Evolutionary conservation across 2,329 filamentous ascomycete species (phyloP).

Genomic region (Endothia cerciana): DNA sequence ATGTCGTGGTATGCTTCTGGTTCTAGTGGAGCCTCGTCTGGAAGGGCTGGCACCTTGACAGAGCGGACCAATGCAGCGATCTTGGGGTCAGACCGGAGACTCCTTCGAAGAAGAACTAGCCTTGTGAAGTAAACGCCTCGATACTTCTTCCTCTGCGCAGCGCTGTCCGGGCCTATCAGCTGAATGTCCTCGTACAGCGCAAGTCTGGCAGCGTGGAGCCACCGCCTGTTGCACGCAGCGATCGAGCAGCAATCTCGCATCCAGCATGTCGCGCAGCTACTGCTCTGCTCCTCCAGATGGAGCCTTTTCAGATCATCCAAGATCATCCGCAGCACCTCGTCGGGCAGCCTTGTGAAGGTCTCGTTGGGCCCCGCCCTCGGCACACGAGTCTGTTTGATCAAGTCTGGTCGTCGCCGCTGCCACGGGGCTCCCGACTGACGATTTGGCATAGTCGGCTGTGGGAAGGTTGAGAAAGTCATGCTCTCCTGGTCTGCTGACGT

Average conservation of each 20-base stretch:
- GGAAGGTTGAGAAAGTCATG: constrained; percentile 11
- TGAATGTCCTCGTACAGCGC: constrained; percentile 63
- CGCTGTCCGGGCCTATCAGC: constrained; percentile 60
- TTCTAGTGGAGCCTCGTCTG: constrained; percentile 40
- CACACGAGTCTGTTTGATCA: constrained; percentile 38
- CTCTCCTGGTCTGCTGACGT: constrained; percentile 35
- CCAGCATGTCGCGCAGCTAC: constrained; percentile 67
- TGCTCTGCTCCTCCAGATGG: constrained; percentile 52
- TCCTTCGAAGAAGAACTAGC: constrained; percentile 60
- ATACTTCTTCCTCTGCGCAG: constrained; percentile 59
- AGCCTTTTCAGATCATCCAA: constrained; percentile 55
- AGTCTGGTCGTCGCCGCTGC: constrained; percentile 22
- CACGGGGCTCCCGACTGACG: constrained; percentile 8
- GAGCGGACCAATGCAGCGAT: constrained; percentile 60
- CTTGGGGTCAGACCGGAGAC: constrained; percentile 55
- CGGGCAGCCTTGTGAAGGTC: constrained; percentile 58
- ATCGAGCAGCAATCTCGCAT: constrained; percentile 63
- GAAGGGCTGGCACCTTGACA: constrained; percentile 58
- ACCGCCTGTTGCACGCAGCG: constrained; percentile 54
- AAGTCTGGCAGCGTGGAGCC: constrained; percentile 53
- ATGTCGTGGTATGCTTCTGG: constrained; percentile 59
- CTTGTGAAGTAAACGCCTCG: constrained; percentile 58
- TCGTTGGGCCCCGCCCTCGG: constrained; percentile 50
- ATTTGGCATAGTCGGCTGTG: constrained; percentile 23
- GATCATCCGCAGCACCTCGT: constrained; percentile 63